Evolutionary conservation across 495 filamentous ascomycete species (phyloP), one percentile per base, ranked within the genome.

Genomic region (Aspergillus haitiensis): DNA sequence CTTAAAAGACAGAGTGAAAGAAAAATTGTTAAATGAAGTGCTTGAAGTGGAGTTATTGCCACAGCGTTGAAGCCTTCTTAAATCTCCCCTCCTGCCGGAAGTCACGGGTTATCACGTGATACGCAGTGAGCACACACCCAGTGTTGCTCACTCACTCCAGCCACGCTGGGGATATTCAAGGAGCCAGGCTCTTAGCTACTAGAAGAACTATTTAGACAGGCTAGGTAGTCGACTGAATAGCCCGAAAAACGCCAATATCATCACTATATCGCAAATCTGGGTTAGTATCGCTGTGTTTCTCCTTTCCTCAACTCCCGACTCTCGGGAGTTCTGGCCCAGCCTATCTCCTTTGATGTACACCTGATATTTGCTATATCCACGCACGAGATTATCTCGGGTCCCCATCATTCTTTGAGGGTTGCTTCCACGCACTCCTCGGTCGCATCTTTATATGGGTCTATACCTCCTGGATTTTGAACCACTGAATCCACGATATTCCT

Each of bases 361-460:
- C 50, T 53, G 54, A 33, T 44, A 39, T 34, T 57, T 60, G 56
- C 64, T 76, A 78, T 76, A 66, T 64, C 74, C 75, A 78, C 75
- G 75, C 75, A 78, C 75, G 54, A 65, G 55, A 52, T 61, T 13
- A 55, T 65, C 57, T 37, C 61, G 61, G 64, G 59, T 62, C 56
- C 53, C 27, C 58, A 65, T 67, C 58, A 47, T 52, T 58, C 62
- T 61, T 67, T 62, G 56, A 47, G 52, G 47, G 58, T 71, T 78
- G 70, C 74, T 78, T 72, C 76, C 76, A 78, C 76, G 76, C 76
- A 78, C 75, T 67, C 57, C 68, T 68, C 35, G 18, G 0, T 34
- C 33, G 18, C 32, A 36, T 12, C 42, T 8, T 11, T 10, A 31
- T 15, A 47, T 7, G 9, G 39, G 42, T 45, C 15, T 39, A 11